Evolutionary conservation across 768 basidiomycete genomes (phyloP).

Genomic region (Thelephora aurantiotincta): DNA sequence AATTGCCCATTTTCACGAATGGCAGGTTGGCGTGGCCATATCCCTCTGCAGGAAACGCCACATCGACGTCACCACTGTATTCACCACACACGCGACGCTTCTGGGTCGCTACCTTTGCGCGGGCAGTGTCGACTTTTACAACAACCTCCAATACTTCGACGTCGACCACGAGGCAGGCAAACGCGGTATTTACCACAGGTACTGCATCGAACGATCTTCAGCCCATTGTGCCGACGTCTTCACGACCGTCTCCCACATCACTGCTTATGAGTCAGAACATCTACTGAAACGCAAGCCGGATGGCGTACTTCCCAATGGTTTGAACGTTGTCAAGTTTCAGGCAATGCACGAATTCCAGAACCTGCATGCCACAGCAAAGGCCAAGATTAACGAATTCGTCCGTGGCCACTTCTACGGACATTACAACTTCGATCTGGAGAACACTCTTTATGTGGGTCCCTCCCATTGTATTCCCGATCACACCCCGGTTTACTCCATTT

Average conservation of each 20-base stretch:
- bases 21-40: slow-evolving; percentile 96
- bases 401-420: slow-evolving; percentile 97
- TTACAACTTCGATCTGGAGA: slow-evolving; percentile 91
- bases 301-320: slow-evolving; percentile 91
- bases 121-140: slow-evolving; percentile 97
- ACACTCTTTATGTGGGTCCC: slow-evolving; percentile 63
- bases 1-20: slow-evolving; percentile 98
- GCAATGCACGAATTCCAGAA: slow-evolving; percentile 99
- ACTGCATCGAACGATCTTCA: slow-evolving; percentile 93
- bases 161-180: slow-evolving; percentile 99
- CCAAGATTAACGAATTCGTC: slow-evolving; percentile 98
- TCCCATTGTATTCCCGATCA: neutral
- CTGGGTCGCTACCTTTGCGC: slow-evolving; percentile 98
- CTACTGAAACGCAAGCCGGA: slow-evolving; percentile 95
- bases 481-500: slow-evolving; percentile 3
- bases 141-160: slow-evolving; percentile 98
- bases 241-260: slow-evolving; percentile 96
- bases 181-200: slow-evolving; percentile 94
- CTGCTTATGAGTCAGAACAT: slow-evolving; percentile 94
- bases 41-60: slow-evolving; percentile 91
- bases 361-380: slow-evolving; percentile 80
- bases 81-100: slow-evolving; percentile 96
- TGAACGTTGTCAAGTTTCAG: slow-evolving; percentile 98
- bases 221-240: slow-evolving; percentile 97
- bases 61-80: slow-evolving; percentile 96